Evolutionary conservation across 2,329 filamentous ascomycete species (phyloP).

Genomic region (Colletotrichum endophyticum): DNA sequence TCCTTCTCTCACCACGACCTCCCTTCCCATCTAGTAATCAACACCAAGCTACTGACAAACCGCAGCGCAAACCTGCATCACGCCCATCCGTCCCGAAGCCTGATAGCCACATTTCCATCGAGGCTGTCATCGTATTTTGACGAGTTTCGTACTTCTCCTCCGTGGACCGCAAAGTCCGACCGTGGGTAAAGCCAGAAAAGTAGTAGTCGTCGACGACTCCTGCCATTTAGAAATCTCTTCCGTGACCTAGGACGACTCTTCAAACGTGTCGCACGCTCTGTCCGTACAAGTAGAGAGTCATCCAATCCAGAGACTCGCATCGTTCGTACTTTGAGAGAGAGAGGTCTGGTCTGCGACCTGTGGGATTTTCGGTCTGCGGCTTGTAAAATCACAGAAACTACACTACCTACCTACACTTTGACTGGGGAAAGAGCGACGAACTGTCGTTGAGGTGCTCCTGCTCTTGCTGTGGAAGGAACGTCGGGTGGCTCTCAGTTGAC

Average conservation of each 20-base stretch:
- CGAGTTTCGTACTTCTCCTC: conserved; percentile 3
- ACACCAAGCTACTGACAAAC: conserved; percentile 3
- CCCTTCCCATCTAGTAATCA: not conserved
- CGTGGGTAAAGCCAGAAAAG: conserved; percentile 18
- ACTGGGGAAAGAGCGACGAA: conserved; percentile 7
- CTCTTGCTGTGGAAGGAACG: not conserved
- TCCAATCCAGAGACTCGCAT: conserved; percentile 5
- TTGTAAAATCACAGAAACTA: conserved; percentile 14
- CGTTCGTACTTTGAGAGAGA: conserved; percentile 17
- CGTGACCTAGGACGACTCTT: conserved; percentile 18
- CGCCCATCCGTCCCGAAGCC: not conserved
- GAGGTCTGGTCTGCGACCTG: conserved; percentile 1
- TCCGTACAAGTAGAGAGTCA: conserved; percentile 20
- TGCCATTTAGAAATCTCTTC: conserved; percentile 19
- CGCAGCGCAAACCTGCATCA: conserved; percentile 4
- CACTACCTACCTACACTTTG: not conserved
- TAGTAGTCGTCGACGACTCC: conserved; percentile 17
- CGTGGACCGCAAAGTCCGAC: conserved; percentile 5
- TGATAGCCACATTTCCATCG: not conserved
- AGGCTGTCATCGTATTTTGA: conserved; percentile 14
- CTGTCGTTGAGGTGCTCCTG: not conserved
- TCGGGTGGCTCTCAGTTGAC: not conserved
- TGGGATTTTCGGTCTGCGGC: conserved; percentile 8
- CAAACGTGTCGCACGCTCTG: conserved; percentile 16
- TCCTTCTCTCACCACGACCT: not conserved